Evolutionary conservation across 2,329 filamentous ascomycete genomes (phyloP), one percentile per base, ranked within the genome.

Genomic region (Aspergillus hortae): DNA sequence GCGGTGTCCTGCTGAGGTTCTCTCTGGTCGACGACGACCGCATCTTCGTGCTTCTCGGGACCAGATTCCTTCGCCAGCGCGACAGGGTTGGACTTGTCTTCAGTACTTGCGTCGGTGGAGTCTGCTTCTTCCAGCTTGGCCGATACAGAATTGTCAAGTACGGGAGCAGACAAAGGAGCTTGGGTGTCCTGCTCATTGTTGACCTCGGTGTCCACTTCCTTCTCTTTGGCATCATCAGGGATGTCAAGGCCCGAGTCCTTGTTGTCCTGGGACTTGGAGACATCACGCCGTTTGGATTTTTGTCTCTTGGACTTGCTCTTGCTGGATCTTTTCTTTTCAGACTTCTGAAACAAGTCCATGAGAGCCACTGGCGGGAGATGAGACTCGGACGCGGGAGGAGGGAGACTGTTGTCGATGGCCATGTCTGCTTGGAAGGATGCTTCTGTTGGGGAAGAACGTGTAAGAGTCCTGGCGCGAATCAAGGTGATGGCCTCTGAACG

Each of bases 401-500:
- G 27, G 27, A 30, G 27, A 30, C 10, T 4, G 35, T 17, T 42
- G 23, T 35, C 43, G n/a, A 19, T 42, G 14, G 21, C 23, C 11
- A 35, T 23, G 12, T 32, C 25, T 38, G 7, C 48, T 23, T 32
- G 23, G 12, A 15, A 36, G 4, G 30, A 11, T 12, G 45, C 3
- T 11, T 47, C 35, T 19, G 38, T 47, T 17, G 45, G 38, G 14
- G 52, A 54, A 9, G 49, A 40, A 4, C 58, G 53, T 44, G 46
- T 46, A 30, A 47, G 21, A 14, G 59, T 58, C 27, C 53, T 43
- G 38, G 53, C 40, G 17, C 54, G 54, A 35, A 61, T 47, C 25
- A 60, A 47, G 30, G 44, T 42, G 19, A 61, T 54, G 6, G 52
- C 56, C 45, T 56, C 48, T 17, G 49, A 36, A 6, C 57, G 58